Conservation (phyloP, 2,329 filamentous ascomycete species). For the Aspergillus ibericus region DNA sequence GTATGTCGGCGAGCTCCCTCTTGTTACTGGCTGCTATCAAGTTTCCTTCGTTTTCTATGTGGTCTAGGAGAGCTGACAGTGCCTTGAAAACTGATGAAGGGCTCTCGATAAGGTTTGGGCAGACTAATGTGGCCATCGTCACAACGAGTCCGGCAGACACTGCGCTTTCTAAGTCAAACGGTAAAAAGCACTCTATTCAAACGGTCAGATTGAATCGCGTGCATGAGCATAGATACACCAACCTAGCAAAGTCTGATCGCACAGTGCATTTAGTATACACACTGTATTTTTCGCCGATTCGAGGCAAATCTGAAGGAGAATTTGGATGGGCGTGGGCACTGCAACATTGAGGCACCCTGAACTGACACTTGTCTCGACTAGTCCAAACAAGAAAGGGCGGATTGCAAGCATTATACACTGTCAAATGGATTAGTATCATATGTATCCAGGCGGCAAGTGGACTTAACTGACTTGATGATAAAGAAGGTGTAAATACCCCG, state of each 20-base stretch:
- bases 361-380: not conserved
- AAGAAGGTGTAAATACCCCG: conserved; percentile 6
- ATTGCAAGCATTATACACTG: conserved; percentile 9
- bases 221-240: not conserved
- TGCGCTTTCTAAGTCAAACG: conserved; percentile 7
- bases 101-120: not conserved
- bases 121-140: conserved; percentile 1
- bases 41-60: not conserved
- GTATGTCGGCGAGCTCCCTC: not conserved
- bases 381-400: conserved; percentile 5
- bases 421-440: not conserved
- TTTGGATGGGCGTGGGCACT: conserved; percentile 2
- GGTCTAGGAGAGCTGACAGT: not conserved
- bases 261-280: not conserved
- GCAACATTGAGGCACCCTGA: not conserved
- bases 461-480: conserved; percentile 1
- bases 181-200: conserved; percentile 3
- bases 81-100: not conserved
- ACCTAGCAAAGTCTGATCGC: conserved; percentile 2
- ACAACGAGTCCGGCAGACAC: conserved; percentile 4
- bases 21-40: not conserved
- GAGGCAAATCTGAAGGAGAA: conserved; percentile 5
- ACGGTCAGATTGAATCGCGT: not conserved
- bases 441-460: not conserved
- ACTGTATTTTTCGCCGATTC: conserved; percentile 7